Conservation (phyloP, 108 stramenopile genomes). For the Aurantiochytrium sp. region DNA sequence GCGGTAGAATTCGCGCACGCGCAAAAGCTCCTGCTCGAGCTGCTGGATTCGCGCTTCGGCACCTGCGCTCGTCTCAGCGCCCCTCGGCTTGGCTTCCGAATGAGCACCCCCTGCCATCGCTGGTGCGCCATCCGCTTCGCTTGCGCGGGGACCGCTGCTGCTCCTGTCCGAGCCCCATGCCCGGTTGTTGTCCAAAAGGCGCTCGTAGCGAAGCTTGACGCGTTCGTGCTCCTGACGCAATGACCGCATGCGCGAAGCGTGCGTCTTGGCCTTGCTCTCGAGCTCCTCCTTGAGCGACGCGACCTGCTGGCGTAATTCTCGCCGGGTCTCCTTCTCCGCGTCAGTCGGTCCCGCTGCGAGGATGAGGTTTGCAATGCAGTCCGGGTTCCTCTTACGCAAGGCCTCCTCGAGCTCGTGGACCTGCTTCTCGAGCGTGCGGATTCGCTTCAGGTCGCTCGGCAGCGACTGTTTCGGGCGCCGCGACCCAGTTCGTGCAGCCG, state of each 20-base stretch:
- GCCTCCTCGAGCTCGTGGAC: slow-evolving; percentile 10
- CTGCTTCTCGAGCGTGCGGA: background rate
- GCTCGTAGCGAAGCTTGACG: background rate
- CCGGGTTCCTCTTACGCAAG: background rate
- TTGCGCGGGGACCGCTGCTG: too few species aligned
- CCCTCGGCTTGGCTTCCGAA: too few species aligned
- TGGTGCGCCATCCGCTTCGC: too few species aligned
- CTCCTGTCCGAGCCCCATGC: too few species aligned
- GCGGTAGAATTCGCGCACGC: slow-evolving; percentile 19
- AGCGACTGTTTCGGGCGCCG: background rate
- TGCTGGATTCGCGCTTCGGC: background rate
- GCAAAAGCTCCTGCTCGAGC: slow-evolving; percentile 16
- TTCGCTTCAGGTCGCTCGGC: background rate
- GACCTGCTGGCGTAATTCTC: background rate
- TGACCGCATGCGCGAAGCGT: background rate
- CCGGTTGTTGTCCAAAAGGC: background rate
- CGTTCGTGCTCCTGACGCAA: slow-evolving; percentile 11
- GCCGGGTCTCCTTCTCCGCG: background rate
- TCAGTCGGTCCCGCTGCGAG: background rate
- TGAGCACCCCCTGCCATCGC: too few species aligned
- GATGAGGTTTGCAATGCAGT: slow-evolving; percentile 27
- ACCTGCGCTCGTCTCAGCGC: too few species aligned
- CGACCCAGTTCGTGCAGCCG: too few species aligned
- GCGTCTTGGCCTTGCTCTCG: background rate
- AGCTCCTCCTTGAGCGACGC: background rate